These are phyloP conservation scores for Globisporangium cederbergense DNA, from an alignment of 352 stramenopile genomes.

Conservation along the genomic window DNA sequence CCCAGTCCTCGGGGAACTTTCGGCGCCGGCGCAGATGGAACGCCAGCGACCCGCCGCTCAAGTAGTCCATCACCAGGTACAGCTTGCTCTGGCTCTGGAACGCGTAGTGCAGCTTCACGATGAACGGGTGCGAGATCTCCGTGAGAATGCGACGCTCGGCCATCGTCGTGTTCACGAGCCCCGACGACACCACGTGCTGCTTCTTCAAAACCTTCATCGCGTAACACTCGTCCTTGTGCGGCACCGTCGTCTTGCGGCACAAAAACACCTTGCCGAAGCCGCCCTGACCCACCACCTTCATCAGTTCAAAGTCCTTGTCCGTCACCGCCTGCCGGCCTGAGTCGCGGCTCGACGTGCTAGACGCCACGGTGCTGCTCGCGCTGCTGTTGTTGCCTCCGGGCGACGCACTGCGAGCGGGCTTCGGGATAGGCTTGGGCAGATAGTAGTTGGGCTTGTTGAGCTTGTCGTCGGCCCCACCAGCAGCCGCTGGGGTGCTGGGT, in stretches of 20 bases:
- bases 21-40: slow-evolving; percentile 86
- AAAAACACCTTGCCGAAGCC: slow-evolving; percentile 98
- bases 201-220: slow-evolving; percentile 98
- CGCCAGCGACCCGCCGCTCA: slow-evolving; percentile 87
- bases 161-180: slow-evolving; percentile 93
- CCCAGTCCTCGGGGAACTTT: slow-evolving; percentile 89
- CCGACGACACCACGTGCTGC: slow-evolving; percentile 87
- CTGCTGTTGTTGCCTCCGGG: slow-evolving; percentile 19
- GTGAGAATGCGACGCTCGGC: slow-evolving; percentile 90
- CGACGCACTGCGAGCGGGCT: slow-evolving; percentile 25
- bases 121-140: slow-evolving; percentile 91
- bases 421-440: slow-evolving; percentile 65
- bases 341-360: slow-evolving; percentile 14
- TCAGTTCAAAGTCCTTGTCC: slow-evolving; percentile 94
- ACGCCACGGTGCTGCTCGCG: slow-evolving; percentile 1
- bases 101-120: slow-evolving; percentile 93
- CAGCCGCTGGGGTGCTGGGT: slow-evolving; percentile 15
- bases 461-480: slow-evolving; percentile 28
- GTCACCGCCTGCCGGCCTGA: slow-evolving; percentile 47
- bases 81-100: slow-evolving; percentile 93
- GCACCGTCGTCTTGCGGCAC: slow-evolving; percentile 90
- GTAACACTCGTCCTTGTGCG: slow-evolving; percentile 93
- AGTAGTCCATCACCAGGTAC: slow-evolving; percentile 93
- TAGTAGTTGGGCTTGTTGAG: slow-evolving; percentile 72
- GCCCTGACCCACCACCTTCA: slow-evolving; percentile 97